phyloP scores from a whole-genome alignment of 2,329 filamentous ascomycete genomes.

The Phaeophleospora eucalypticola region DNA sequence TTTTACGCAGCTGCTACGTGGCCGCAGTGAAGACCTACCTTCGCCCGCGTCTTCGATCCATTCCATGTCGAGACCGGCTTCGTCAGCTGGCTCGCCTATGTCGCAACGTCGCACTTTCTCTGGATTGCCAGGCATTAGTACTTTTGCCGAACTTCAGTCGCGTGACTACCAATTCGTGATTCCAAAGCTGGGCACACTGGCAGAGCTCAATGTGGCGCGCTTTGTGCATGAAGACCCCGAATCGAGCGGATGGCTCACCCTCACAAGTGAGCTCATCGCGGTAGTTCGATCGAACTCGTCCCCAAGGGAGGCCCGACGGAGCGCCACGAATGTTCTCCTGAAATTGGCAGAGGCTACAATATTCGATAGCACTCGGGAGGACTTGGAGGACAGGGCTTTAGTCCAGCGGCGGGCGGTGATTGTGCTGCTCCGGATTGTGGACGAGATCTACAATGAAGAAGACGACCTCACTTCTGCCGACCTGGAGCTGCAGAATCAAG shows the following conservation, averaged over 20 bases:
- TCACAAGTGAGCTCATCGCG: constrained; percentile 55
- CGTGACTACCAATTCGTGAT: constrained; percentile 47
- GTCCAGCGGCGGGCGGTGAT: constrained; percentile 31
- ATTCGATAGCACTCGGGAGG: constrained; percentile 50
- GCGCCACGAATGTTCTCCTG: constrained; percentile 49
- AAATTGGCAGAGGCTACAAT: constrained; percentile 46
- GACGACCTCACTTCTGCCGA: constrained; percentile 27
- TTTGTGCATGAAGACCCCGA: constrained; percentile 64
- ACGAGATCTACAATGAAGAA: constrained; percentile 27
- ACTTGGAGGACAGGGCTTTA: constrained; percentile 29
- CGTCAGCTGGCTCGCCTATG: constrained; percentile 17
- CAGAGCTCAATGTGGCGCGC: constrained; percentile 49
- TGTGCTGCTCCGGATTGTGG: constrained; percentile 47
- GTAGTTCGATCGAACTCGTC: constrained; percentile 41
- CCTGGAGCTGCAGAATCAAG: constrained; percentile 62
- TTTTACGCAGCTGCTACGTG: constrained; percentile 65
- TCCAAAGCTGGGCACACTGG: constrained; percentile 46
- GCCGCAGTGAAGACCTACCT: constrained; percentile 12
- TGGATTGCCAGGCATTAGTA: constrained; percentile 42
- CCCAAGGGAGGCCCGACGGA: constrained; percentile 43
- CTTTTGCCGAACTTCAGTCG: constrained; percentile 35
- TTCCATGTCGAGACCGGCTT: constrained; percentile 11
- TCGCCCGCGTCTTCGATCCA: constrained; percentile 10
- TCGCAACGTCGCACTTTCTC: constrained; percentile 34
- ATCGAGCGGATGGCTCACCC: constrained; percentile 69